Evolutionary conservation across 2,329 filamentous ascomycete species (phyloP), one percentile per base, ranked within the genome.

Genomic region (Colletotrichum orchidophilum): DNA sequence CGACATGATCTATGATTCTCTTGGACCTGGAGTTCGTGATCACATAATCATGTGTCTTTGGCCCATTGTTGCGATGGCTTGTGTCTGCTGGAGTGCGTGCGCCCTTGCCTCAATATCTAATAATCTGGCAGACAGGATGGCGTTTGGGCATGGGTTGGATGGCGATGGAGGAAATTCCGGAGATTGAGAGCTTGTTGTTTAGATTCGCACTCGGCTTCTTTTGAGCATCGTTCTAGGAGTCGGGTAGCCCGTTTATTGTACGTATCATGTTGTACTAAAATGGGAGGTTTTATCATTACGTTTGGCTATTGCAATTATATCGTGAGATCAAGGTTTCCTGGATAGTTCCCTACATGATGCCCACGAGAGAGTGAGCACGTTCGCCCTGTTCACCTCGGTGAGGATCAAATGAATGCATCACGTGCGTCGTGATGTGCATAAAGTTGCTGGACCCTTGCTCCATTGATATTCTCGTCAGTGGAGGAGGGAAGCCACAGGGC

Each of bases 1-100:
- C 60, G 66, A 54, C 66, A 72, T 72, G 70, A 72, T 72, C 54
- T 72, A 70, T 70, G 70, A 72, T 71, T 72, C 66, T 70, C 69
- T 72, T 72, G 70, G 70, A 66, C 70, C 70, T 61, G 70, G 70
- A 70, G 70, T 72, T 70, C 66, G 66, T 66, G 70, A 70, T 72
- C 66, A 60, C 58, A 70, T 57, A 55, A 71, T 72, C 66, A 72
- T 70, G 61, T 72, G 70, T 70, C 65, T 61, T 61, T 55, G 49
- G 70, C 66, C 60, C 66, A 54, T 60, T 65, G 60, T 60, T 60
- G 33, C 12, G 24, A 61, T 46, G 66, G 55, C 39, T 61, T 55
- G 70, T 63, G 66, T 66, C 60, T 66, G 60, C 66, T 39, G 54
- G 46, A 49, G 15, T 29, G 60, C 39, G 15, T 29, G 60, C 39